Evolutionary conservation across 805 yeast species (phyloP), one percentile per base, ranked within the genome.

Genomic region (Lipomyces sp.): DNA sequence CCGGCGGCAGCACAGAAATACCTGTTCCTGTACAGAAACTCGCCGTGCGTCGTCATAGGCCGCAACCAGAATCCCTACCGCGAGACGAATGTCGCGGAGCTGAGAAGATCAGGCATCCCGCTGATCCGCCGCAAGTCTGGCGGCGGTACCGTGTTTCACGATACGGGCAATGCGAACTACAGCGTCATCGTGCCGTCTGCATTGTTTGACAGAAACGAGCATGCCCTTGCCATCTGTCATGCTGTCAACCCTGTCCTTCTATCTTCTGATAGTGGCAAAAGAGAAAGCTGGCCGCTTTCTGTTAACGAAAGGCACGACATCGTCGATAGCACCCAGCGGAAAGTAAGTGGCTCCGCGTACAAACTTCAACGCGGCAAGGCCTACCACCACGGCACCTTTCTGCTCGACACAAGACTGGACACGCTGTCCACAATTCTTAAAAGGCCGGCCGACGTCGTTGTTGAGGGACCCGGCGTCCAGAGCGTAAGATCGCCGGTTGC

Each of bases 131-230:
- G 99, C 49, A 71, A 77, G 42, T 83, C 93, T 7, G 99, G 99
- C 0, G 99, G 99, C 1, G 99, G 99, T 0, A 81, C 97, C 0
- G 99, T 93, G 0, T 95, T 89, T 10, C 99, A 93, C 65, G 98
- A 91, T 67, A 58, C 74, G 4, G 96, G 97, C 0, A 93, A 93
- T 62, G 81, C 83, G 18, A 93, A 93, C 64, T 93, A 83, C 67
- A 83, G 95, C 3, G 88, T 79, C 61, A 81, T 91, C 72, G 80
- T 86, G 8, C 74, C 86, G 2, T 77, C 86, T 54, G 75, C 74
- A 11, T 75, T 75, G 2, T 93, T 93, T 64, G 57, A 66, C 73
- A 77, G 69, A 63, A 95, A 58, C 70, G 73, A 45, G 70, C 73
- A 57, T 80, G 82, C 70, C 51, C 58, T 72, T 11, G 54, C 76